Evolutionary conservation across 441 rosid species (phyloP), one percentile per base, ranked within the genome.

Genomic region (Jatropha podagrica): DNA sequence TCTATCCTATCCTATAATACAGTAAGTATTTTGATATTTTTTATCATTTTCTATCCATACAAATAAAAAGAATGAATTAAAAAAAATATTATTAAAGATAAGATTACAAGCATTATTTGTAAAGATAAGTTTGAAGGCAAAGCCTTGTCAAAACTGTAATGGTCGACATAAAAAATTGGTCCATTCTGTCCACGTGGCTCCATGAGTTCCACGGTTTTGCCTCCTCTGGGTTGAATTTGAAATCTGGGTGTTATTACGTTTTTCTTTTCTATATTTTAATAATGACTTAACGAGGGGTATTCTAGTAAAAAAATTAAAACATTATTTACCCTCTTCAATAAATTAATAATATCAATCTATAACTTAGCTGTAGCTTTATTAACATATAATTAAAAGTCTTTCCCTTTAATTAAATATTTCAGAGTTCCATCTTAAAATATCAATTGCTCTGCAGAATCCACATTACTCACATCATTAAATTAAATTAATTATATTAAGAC

Each of bases 151-250:
- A 65, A 74, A 63, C 67, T 60, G 48, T 17, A 54, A 71, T 74
- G 63, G 71, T 77, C 64, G 81, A 74, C 79, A 71, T 67, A 71
- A 59, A 56, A 54, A 46, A 52, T 78, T 66, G 79, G 65, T 67
- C 71, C 69, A 55, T 68, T 63, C 68, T 17, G 38, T 71, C 78
- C 76, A 76, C 64, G 74, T 82, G 80, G 78, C 76, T 70, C 62
- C 82, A 79, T 74, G 74, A 69, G 6, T 73, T 42, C 71, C 70
- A 64, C 68, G 67, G 70, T 78, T 69, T 48, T 52, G 51, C 66
- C 66, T 15, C 55, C 44, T 5, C 46, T 9, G 41, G 46, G 65
- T 65, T 71, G 68, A 65, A 65, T 61, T 48, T 69, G 26, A 60
- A 72, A 26, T 77, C 37, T 20, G 8, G 5, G n/a, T n/a, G 4